A percentile compares a stretch with the other conserved stretches of the same genome.
These are phyloP conservation scores for Fraxinus dipetala DNA, from an alignment of 305 asterid genomes.

Conservation along the genomic window DNA sequence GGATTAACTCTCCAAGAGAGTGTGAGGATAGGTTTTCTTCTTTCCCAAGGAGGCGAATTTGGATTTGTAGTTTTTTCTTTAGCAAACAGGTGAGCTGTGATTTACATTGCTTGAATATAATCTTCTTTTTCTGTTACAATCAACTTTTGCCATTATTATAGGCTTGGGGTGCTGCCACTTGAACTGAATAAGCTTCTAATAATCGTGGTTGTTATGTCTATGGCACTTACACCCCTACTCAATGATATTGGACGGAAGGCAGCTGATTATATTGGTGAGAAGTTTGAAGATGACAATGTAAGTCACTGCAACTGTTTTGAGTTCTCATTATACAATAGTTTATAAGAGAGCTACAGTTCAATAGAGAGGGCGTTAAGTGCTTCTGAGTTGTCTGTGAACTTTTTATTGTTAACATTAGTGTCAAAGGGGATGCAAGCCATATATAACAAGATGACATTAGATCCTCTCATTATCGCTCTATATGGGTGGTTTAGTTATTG, in stretches of 20 bases:
- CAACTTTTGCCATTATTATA: constrained; percentile 34
- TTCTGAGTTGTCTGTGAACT: not conserved
- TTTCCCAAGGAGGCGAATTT: constrained; percentile 98
- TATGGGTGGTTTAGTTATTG: not conserved
- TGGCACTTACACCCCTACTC: constrained; percentile 91
- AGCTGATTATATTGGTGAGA: constrained; percentile 64
- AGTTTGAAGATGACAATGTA: constrained; percentile 62
- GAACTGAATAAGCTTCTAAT: constrained; percentile 97
- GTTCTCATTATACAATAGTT: constrained; percentile 17
- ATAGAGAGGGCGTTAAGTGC: not conserved
- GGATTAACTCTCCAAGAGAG: constrained; percentile 91
- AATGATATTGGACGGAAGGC: constrained; percentile 82
- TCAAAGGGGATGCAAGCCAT: not conserved
- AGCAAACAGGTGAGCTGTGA: constrained; percentile 70
- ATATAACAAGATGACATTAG: not conserved
- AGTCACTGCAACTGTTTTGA: constrained; percentile 31
- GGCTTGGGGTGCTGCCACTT: constrained; percentile 99
- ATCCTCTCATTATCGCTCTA: not conserved
- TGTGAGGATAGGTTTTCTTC: constrained; percentile 90
- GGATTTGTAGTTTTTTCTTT: constrained; percentile 91
- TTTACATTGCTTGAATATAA: constrained; percentile 12
- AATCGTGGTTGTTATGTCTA: constrained; percentile 94
- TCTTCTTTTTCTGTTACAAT: constrained; percentile 19
- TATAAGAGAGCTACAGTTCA: constrained; percentile 13
- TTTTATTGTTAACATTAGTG: not conserved